phyloP scores from a whole-genome alignment of 2,329 filamentous ascomycete genomes.

The Diplodia intermedia region DNA sequence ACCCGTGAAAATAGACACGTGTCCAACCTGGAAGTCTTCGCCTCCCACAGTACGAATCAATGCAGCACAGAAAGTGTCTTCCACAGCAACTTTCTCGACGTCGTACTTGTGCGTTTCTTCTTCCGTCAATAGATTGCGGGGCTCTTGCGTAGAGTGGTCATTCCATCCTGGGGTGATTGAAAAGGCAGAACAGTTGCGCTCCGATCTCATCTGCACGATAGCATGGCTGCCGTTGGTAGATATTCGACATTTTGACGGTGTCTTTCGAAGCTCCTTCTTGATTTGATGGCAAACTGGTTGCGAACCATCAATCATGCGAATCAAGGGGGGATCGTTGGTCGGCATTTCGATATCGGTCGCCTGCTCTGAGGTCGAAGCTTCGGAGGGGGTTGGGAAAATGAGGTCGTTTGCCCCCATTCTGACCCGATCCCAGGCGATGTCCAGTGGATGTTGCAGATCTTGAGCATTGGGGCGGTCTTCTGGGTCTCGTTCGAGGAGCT shows the following conservation, averaged over 20 bases:
- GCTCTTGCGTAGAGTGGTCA: neutral
- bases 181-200: neutral
- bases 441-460: neutral
- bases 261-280: neutral
- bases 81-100: conserved; percentile 1
- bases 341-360: neutral
- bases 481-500: neutral
- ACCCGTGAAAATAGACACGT: no score
- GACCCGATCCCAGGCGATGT: neutral
- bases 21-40: neutral
- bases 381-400: neutral
- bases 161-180: neutral
- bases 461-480: neutral
- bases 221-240: conserved; percentile 2
- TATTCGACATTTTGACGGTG: neutral
- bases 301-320: neutral
- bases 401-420: neutral
- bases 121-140: neutral
- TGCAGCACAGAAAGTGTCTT: conserved; percentile 7
- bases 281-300: neutral
- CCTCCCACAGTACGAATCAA: neutral
- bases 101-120: neutral
- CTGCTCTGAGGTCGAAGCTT: neutral
- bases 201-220: neutral
- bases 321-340: neutral